Base-by-base conservation (phyloP, 257 asterid genomes). In the Solanum boliviense region DNA sequence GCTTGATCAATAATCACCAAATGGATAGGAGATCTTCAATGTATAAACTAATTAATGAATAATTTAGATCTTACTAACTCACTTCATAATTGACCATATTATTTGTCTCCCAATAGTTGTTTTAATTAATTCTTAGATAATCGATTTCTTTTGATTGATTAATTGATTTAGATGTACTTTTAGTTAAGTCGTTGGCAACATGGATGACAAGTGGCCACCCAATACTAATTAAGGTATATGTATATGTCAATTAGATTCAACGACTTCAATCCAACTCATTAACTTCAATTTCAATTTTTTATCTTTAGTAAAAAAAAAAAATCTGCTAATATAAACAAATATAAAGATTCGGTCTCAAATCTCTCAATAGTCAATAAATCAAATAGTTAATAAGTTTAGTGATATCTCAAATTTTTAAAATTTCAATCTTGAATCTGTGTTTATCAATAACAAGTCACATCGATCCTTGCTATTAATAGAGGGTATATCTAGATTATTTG, bases 261-360 rank as follows among this genome's bases (percentile, higher is more conserved):
- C 20, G 21, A 67, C 0, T 67, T 27, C 2, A 7, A 25, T 5
- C 21, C 1, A 13, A 27, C 0, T n/a, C 71, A 10, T 0, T 62
- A 62, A 62, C 15, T 62, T 62, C 1, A 0, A 62, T 8, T 9
- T 62, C 0, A 9, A 20, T 58, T 21, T 18, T 58, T 58, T 46
- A 58, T 58, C 2, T 3, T 11, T 20, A 20, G 32, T 31, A 2
- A 31, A 31, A 31, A 31, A 31, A 29, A 31, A 31, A 3, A 31
- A 31, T 31, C 3, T 13, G 1, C 7, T 4, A 46, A 46, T 41
- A 41, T 41, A 41, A 11, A 41, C 15, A 41, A 41, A 41, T 41
- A 39, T 9, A 39, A 39, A 39, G 46, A 3, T 39, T 39, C 13
- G 13, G 4, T 39, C 46, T 39, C 46, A 39, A 39, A 39, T 39